phyloP scores from a whole-genome alignment of 176 grass and related monocot genomes.

The Melocanna baccifera region DNA sequence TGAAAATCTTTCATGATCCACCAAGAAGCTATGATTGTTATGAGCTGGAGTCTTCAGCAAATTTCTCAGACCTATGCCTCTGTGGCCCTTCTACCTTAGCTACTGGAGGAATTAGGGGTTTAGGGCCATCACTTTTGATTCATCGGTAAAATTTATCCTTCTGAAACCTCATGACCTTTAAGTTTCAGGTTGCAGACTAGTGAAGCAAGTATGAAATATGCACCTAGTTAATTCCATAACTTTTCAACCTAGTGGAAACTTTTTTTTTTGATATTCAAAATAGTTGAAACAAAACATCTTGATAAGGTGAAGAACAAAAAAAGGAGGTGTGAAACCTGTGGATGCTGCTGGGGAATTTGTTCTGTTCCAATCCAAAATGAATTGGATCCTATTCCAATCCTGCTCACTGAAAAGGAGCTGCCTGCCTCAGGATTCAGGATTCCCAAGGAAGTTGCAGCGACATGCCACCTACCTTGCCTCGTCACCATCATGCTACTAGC shows the following conservation, averaged over 20 bases:
- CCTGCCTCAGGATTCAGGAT: background rate
- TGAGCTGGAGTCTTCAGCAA: background rate
- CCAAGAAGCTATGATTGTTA: background rate
- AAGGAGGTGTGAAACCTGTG: background rate
- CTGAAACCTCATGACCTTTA: background rate
- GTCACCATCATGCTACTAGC: constrained; percentile 30
- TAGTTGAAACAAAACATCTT: no score
- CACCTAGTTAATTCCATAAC: background rate
- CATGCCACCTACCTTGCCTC: constrained; percentile 17
- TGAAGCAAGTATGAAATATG: background rate
- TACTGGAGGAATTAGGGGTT: background rate
- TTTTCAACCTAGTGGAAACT: background rate
- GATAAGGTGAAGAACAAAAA: background rate
- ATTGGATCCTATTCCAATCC: background rate
- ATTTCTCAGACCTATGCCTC: background rate
- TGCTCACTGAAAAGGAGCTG: background rate
- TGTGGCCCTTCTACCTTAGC: background rate
- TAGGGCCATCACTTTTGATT: background rate
- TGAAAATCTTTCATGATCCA: background rate
- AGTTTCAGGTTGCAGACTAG: background rate
- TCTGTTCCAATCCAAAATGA: background rate
- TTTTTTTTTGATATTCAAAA: no score
- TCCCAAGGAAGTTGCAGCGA: background rate
- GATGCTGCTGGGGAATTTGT: background rate
- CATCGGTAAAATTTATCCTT: background rate